These are phyloP conservation scores for Schizosaccharomyces osmophilus DNA, from an alignment of 805 yeast species.

Conservation along the genomic window DNA sequence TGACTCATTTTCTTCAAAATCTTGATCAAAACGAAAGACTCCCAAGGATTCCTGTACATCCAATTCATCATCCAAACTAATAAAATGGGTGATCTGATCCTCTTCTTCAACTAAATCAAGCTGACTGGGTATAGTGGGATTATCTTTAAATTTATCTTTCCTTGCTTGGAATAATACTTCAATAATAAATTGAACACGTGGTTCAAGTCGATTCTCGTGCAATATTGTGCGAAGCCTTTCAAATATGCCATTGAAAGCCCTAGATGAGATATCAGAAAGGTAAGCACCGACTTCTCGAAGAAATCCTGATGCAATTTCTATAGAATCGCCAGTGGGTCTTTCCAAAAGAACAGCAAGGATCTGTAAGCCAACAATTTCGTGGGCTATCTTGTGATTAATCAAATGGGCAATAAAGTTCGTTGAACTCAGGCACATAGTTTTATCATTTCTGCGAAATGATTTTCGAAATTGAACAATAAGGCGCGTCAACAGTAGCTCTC, in stretches of 20 bases:
- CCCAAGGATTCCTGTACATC: conserved; percentile 25
- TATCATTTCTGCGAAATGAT: conserved; percentile 25
- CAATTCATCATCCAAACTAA: conserved; percentile 29
- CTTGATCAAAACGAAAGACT: conserved; percentile 25
- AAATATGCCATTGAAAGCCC: conserved; percentile 26
- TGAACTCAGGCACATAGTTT: conserved; percentile 20
- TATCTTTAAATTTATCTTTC: conserved; percentile 19
- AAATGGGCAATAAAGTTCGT: conserved; percentile 34
- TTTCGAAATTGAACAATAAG: conserved; percentile 33
- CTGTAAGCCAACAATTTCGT: conserved; percentile 30
- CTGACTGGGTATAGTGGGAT: conserved; percentile 20
- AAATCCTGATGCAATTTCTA: conserved; percentile 29
- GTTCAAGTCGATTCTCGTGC: conserved; percentile 26
- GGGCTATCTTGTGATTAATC: conserved; percentile 35
- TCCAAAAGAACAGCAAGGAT: conserved; percentile 24
- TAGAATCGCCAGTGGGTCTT: conserved; percentile 28
- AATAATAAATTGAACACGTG: conserved; percentile 22
- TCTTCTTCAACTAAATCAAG: conserved; percentile 40
- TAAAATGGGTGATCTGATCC: conserved; percentile 30
- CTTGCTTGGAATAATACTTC: conserved; percentile 29
- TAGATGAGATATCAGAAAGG: conserved; percentile 20
- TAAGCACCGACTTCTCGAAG: conserved; percentile 28
- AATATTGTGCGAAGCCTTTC: conserved; percentile 37
- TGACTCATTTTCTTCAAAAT: conserved; percentile 26
- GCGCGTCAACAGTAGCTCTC: conserved; percentile 29